phyloP scores from a whole-genome alignment of 2,329 filamentous ascomycete species.

The Bisporella sp. region DNA sequence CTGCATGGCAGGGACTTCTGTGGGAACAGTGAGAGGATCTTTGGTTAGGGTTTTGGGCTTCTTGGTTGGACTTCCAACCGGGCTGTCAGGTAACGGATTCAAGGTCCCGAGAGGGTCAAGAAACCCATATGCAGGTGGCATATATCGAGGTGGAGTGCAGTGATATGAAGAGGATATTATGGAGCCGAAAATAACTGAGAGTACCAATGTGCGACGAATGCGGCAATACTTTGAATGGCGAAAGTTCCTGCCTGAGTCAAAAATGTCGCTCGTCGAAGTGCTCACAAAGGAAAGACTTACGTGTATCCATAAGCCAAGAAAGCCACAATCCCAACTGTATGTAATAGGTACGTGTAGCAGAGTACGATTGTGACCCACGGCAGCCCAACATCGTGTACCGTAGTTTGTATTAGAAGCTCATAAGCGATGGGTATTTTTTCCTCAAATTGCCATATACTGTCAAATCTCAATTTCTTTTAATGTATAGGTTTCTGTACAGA shows the following conservation, averaged over 20 bases:
- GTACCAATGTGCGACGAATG: background rate
- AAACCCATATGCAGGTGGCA: background rate
- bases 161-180: background rate
- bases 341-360: background rate
- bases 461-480: no score
- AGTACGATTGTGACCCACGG: background rate
- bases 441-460: background rate
- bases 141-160: background rate
- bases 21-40: no score
- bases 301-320: background rate
- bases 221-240: background rate
- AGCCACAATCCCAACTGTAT: background rate
- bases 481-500: no score
- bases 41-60: no score
- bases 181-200: background rate
- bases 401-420: background rate
- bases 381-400: background rate
- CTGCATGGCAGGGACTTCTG: no score
- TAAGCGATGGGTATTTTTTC: background rate
- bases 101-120: background rate
- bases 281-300: background rate
- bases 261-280: background rate
- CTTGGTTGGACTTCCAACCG: no score
- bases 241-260: background rate
- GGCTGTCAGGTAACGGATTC: background rate